Evolutionary conservation across 1,284 basidiomycete genomes (phyloP).

Genomic region (Ceraceosorus guamensis): DNA sequence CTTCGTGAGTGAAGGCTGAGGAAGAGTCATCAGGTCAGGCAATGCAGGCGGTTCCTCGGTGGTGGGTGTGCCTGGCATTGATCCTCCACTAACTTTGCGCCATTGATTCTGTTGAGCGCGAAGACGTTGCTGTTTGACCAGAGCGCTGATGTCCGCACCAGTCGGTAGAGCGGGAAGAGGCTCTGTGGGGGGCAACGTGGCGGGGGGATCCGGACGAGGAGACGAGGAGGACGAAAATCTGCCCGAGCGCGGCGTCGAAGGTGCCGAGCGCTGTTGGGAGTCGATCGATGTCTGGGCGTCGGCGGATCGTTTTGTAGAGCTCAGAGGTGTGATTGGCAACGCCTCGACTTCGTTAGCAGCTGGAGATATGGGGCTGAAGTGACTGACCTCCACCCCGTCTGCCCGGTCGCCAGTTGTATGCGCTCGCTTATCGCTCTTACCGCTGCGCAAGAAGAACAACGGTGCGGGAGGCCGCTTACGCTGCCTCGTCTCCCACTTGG

Average conservation of each 20-base stretch:
- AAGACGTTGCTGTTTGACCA: slow-evolving; percentile 1
- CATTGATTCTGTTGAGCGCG: slow-evolving; percentile 14
- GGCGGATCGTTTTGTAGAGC: slow-evolving; percentile 21
- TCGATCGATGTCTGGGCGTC: slow-evolving; percentile 2
- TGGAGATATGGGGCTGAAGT: slow-evolving; percentile 24
- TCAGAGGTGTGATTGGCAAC: slow-evolving; percentile 20
- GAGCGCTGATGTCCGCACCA: not conserved
- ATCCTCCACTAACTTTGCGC: not conserved
- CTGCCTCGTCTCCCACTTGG: slow-evolving; percentile 19
- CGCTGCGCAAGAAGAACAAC: slow-evolving; percentile 4
- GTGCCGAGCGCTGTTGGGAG: too few relatives aligned
- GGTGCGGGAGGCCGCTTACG: slow-evolving; percentile 28
- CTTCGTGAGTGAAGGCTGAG: too few relatives aligned
- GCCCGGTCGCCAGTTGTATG: too few relatives aligned
- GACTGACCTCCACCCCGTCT: slow-evolving; percentile 2
- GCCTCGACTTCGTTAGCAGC: slow-evolving; percentile 6
- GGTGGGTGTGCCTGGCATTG: too few relatives aligned
- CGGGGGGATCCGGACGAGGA: slow-evolving; percentile 11
- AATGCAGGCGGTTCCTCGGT: too few relatives aligned
- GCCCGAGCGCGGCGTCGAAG: not conserved
- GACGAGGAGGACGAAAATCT: slow-evolving; percentile 8
- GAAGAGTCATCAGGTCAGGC: too few relatives aligned
- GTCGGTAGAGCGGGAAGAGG: slow-evolving; percentile 2
- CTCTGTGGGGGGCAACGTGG: not conserved
- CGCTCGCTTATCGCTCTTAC: not conserved